A percentile compares a stretch with the other conserved stretches of the same genome.
Conservation (phyloP, 208 protist genomes). For the Trypanosoma lewisi region DNA sequence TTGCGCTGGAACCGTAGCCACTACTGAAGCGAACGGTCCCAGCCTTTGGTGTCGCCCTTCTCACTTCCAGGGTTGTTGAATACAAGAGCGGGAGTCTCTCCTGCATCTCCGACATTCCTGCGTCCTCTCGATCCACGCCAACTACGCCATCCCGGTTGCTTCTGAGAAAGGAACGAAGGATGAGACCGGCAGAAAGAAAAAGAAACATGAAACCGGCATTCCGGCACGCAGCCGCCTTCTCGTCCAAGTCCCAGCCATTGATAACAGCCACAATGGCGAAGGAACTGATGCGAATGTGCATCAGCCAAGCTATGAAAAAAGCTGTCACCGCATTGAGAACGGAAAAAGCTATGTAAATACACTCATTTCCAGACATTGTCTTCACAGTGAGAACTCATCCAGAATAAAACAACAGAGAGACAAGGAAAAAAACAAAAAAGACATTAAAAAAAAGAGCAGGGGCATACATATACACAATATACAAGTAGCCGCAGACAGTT, state of each 20-base stretch:
- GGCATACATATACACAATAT: too few species aligned
- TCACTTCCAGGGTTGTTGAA: neutral
- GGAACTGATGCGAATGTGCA: slow-evolving; percentile 61
- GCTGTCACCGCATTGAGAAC: slow-evolving; percentile 65
- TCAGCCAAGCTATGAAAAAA: slow-evolving; percentile 76
- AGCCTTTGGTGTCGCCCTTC: neutral
- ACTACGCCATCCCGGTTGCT: neutral
- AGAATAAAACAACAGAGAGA: neutral
- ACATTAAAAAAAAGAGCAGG: neutral
- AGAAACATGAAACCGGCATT: slow-evolving; percentile 70
- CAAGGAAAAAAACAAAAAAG: slow-evolving; percentile 3
- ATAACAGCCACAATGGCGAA: slow-evolving; percentile 51
- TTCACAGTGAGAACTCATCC: neutral
- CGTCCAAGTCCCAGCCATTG: slow-evolving; percentile 52
- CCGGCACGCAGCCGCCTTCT: slow-evolving; percentile 64
- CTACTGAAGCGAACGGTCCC: neutral
- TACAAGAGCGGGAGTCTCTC: slow-evolving; percentile 26
- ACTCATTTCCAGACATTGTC: slow-evolving; percentile 23
- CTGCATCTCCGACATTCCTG: slow-evolving; percentile 8
- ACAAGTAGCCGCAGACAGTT: neutral
- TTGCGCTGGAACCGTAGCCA: slow-evolving; percentile 6
- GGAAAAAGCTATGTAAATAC: slow-evolving; percentile 74
- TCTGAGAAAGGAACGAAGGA: slow-evolving; percentile 8
- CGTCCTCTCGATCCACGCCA: slow-evolving; percentile 13
- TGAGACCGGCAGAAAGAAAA: slow-evolving; percentile 45